These are phyloP conservation scores for Nitzschia sp. DNA, from an alignment of 108 stramenopile species.

Conservation along the genomic window DNA sequence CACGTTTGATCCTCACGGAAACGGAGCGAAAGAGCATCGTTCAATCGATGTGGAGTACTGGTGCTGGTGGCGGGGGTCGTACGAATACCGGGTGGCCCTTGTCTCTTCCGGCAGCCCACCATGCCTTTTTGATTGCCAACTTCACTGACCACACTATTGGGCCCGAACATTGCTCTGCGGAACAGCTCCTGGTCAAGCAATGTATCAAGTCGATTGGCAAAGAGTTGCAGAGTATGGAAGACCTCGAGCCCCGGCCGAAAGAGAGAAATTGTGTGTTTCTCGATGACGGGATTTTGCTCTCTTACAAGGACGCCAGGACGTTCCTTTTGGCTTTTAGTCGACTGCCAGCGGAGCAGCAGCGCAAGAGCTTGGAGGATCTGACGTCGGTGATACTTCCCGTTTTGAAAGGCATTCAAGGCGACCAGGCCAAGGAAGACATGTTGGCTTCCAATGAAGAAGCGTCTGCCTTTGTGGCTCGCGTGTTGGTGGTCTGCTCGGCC, in stretches of 20 bases:
- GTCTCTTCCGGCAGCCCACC: slow-evolving; percentile 48
- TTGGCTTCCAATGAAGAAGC: slow-evolving; percentile 23
- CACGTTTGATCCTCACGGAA: slow-evolving; percentile 7
- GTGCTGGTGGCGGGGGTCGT: neutral
- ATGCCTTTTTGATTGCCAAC: slow-evolving; percentile 53
- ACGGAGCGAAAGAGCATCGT: slow-evolving; percentile 28
- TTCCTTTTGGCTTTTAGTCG: slow-evolving; percentile 53
- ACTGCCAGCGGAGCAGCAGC: slow-evolving; percentile 37
- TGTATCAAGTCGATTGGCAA: slow-evolving; percentile 26
- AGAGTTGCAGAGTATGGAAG: slow-evolving; percentile 15
- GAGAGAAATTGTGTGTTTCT: slow-evolving; percentile 10
- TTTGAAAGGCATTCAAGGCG: slow-evolving; percentile 2
- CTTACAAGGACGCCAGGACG: slow-evolving; percentile 42
- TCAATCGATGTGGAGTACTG: slow-evolving; percentile 8
- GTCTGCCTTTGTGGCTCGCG: slow-evolving; percentile 60
- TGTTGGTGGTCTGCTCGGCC: slow-evolving; percentile 44
- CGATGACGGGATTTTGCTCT: slow-evolving; percentile 34
- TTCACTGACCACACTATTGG: slow-evolving; percentile 32
- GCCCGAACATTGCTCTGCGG: slow-evolving; percentile 11
- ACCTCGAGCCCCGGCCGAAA: slow-evolving; percentile 24
- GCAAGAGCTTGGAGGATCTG: slow-evolving; percentile 31
- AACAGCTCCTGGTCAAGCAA: slow-evolving; percentile 22
- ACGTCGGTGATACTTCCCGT: slow-evolving; percentile 25
- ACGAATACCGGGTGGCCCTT: slow-evolving; percentile 23
- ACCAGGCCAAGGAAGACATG: neutral